Evolutionary conservation across 345 rosid species (phyloP).

Genomic region (Schrenkiella parvula): DNA sequence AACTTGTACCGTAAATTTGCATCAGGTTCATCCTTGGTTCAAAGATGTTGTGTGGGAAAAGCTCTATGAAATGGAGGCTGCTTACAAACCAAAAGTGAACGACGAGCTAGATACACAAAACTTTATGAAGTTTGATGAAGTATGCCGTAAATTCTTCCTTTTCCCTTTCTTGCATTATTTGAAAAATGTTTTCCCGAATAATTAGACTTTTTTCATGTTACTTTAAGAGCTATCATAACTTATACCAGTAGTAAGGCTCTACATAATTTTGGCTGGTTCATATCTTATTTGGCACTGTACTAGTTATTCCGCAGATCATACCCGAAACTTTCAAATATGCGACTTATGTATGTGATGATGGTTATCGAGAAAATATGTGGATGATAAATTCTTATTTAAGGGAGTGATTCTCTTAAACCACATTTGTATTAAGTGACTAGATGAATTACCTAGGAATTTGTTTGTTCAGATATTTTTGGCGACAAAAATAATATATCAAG

Average conservation of each 20-base stretch:
- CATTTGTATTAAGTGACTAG: background rate
- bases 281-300: background rate
- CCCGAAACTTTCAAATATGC: background rate
- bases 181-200: background rate
- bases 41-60: slow-evolving; percentile 71
- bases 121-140: slow-evolving; percentile 98
- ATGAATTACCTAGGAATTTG: slow-evolving; percentile 11
- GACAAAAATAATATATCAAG: background rate
- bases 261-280: background rate
- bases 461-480: background rate
- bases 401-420: background rate
- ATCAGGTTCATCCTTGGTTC: slow-evolving; percentile 96
- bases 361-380: background rate
- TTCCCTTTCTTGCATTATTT: slow-evolving; percentile 1
- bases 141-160: slow-evolving; percentile 32
- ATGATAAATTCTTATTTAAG: background rate
- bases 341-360: background rate
- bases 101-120: slow-evolving; percentile 94
- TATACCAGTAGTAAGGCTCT: background rate
- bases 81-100: slow-evolving; percentile 89
- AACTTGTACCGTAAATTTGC: slow-evolving; percentile 19
- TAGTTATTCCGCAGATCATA: background rate
- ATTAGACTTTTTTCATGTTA: background rate
- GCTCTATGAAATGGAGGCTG: slow-evolving; percentile 92
- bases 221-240: background rate